Conservation (phyloP, 2,329 filamentous ascomycete genomes). For the Myriosclerotinia curreyana region DNA sequence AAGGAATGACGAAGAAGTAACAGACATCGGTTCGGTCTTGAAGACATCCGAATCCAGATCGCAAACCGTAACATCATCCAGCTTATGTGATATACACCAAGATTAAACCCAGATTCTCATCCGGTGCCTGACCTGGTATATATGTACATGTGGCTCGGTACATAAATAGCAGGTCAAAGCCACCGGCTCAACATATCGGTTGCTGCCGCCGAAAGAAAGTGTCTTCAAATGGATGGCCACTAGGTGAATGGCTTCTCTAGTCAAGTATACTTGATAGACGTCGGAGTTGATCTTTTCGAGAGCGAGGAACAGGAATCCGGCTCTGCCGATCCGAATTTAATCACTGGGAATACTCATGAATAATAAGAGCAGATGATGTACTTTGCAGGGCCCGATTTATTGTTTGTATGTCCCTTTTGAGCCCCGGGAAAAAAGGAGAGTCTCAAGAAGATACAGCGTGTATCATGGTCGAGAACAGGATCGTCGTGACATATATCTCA, state of each 20-base stretch:
- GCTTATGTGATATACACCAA: background rate
- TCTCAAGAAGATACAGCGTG: background rate
- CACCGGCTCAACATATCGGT: constrained; percentile 7
- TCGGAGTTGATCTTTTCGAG: background rate
- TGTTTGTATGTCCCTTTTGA: background rate
- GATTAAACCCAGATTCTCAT: background rate
- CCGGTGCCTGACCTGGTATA: constrained; percentile 11
- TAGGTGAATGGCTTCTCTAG: background rate
- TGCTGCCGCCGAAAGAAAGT: background rate
- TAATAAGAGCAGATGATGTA: background rate
- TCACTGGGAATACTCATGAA: background rate
- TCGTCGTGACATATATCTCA: background rate
- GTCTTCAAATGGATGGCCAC: background rate
- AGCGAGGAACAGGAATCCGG: constrained; percentile 8
- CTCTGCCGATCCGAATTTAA: constrained; percentile 2
- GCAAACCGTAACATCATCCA: background rate
- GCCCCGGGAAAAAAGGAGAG: background rate
- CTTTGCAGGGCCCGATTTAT: background rate
- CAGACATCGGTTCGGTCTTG: background rate
- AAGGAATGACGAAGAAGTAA: background rate
- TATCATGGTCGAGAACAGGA: background rate
- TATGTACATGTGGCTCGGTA: background rate
- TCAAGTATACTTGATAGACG: background rate
- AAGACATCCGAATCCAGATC: too few relatives aligned
- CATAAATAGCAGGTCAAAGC: background rate